Base-by-base conservation (phyloP, 1,139 yeast genomes). In the Blastobotrys raffinosifermentans region DNA sequence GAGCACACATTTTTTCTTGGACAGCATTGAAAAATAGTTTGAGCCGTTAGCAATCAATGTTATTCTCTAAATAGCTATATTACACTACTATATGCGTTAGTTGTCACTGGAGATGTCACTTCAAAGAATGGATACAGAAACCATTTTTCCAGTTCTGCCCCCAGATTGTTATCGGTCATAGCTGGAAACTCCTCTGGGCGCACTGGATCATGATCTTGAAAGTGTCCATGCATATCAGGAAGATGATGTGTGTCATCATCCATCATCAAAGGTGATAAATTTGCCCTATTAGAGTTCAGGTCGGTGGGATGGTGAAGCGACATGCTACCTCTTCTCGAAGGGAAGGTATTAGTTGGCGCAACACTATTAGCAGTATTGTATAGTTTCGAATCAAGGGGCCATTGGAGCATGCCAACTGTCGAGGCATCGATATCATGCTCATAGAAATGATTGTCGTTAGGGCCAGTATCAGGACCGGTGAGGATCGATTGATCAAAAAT, bases 141-240 rank as follows among this genome's bases (percentile, higher is more conserved):
- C 38, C 38, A 35, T 19, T 34, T 34, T 19, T 35, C 38, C n/a
- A 35, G 26, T 15, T 35, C 38, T 4, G 38, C 38, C 7, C 38
- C 38, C 7, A 35, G 31, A 14, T 31, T 19, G n/a, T 29, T 16
- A 8, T 30, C 38, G 3, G 34, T 22, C 38, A 34, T 30, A 18
- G 23, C 34, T 3, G 38, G 26, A 17, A 22, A 9, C 17, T 30
- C 31, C 6, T 15, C 11, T 4, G n/a, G n/a, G n/a, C n/a, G n/a
- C n/a, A n/a, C n/a, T n/a, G n/a, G n/a, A n/a, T n/a, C n/a, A n/a
- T n/a, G n/a, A n/a, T n/a, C n/a, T n/a, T n/a, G n/a, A n/a, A n/a
- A n/a, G n/a, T n/a, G n/a, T n/a, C n/a, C n/a, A n/a, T n/a, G n/a
- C n/a, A n/a, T n/a, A n/a, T n/a, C n/a, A n/a, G n/a, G n/a, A n/a